Base-by-base conservation (phyloP, 2,329 filamentous ascomycete genomes). In the Coniella lustricola region DNA sequence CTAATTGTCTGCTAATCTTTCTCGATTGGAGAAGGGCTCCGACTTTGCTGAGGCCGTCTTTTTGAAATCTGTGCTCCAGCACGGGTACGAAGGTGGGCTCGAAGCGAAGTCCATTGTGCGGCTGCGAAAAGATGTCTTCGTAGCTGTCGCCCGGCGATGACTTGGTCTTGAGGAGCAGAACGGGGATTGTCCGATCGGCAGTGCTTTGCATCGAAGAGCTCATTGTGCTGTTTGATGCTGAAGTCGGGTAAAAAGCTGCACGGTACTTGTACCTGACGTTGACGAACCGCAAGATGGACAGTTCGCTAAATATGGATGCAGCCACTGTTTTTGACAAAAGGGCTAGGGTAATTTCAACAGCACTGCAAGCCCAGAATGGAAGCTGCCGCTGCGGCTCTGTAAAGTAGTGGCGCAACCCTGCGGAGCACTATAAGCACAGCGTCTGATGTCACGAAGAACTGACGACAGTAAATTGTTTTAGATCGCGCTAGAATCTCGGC, bases 161-260 rank as follows among this genome's bases (percentile, higher is more conserved):
- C 59, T 77, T 84, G 3, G 87, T 91, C 66, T 93, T 93, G 47
- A 93, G 76, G 1, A 93, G 73, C 18, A 91, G 70, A 18, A 93
- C 66, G 1, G 85, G 83, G 9, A 70, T 65, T n/a, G 14, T 5
- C 21, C 43, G 36, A n/a, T n/a, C 37, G 21, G 32, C 17, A 10
- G 21, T 39, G 13, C 35, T 41, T 17, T 36, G 17, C 12, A 33
- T 18, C 31, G 42, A 25, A 18, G 47, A 40, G 33, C 54, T 34
- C 48, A 53, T 22, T 54, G 46, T 51, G 40, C 4, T 22, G 10
- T n/a, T 12, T 18, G 20, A 9, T 16, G 13, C 3, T 14, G 18
- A 33, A 3, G 3, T 3, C 2, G n/a, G 12, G 13, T 3, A 41
- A 7, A 12, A 31, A 41, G 38, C 4, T 3, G 7, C 20, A 20